Evolutionary conservation across 2,329 filamentous ascomycete species (phyloP).

Genomic region (Colletotrichum acutatum): DNA sequence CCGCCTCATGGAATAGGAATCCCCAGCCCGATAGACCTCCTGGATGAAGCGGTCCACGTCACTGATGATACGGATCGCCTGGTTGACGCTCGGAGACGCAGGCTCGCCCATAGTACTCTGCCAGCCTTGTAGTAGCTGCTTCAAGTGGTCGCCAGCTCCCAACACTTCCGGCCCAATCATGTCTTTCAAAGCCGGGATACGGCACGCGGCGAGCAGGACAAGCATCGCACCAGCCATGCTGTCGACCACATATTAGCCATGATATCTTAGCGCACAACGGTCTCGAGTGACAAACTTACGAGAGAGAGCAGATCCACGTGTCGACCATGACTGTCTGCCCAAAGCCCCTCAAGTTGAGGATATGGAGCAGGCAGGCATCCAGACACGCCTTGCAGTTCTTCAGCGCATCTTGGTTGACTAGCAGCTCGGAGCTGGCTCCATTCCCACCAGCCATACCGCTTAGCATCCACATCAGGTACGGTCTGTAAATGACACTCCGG

Average conservation of each 20-base stretch:
- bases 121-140: slow-evolving; percentile 54
- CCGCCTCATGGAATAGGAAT: slow-evolving; percentile 20
- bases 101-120: slow-evolving; percentile 50
- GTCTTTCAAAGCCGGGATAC: slow-evolving; percentile 49
- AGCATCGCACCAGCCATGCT: slow-evolving; percentile 63
- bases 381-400: slow-evolving; percentile 57
- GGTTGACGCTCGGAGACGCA: slow-evolving; percentile 57
- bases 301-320: slow-evolving; percentile 65
- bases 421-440: slow-evolving; percentile 40
- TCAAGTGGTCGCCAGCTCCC: slow-evolving; percentile 53
- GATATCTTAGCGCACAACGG: neutral
- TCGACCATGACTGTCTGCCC: slow-evolving; percentile 63
- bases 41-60: slow-evolving; percentile 56
- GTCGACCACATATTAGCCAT: fast-evolving
- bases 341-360: slow-evolving; percentile 58
- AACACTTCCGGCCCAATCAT: slow-evolving; percentile 52
- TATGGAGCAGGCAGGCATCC: slow-evolving; percentile 60
- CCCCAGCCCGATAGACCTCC: slow-evolving; percentile 43
- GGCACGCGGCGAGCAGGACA: slow-evolving; percentile 57
- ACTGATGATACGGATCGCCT: slow-evolving; percentile 57
- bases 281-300: slow-evolving; percentile 47
- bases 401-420: slow-evolving; percentile 46
- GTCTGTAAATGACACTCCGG: slow-evolving; percentile 62
- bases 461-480: slow-evolving; percentile 62
- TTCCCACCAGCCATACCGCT: slow-evolving; percentile 47